A percentile compares a stretch with the other conserved stretches of the same genome.
These are phyloP conservation scores for Schwanniomyces vanrijiae DNA, from an alignment of 805 yeast species.

Conservation along the genomic window DNA sequence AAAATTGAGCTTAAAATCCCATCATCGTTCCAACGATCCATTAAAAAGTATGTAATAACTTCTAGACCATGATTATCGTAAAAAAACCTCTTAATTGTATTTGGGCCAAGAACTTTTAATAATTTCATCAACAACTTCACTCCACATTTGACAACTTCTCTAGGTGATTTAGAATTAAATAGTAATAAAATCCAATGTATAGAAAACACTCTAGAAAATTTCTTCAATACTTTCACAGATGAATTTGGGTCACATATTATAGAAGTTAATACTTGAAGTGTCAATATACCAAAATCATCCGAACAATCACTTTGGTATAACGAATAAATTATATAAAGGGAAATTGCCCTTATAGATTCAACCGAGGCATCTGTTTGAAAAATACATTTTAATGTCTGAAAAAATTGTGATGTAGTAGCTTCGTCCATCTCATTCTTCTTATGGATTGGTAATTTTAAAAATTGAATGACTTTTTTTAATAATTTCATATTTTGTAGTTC, in stretches of 20 bases:
- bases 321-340: slow-evolving; percentile 48
- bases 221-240: slow-evolving; percentile 39
- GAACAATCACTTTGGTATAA: slow-evolving; percentile 44
- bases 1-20: slow-evolving; percentile 42
- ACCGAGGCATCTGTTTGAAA: slow-evolving; percentile 46
- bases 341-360: slow-evolving; percentile 52
- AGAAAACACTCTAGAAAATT: slow-evolving; percentile 53
- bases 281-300: slow-evolving; percentile 34
- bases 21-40: slow-evolving; percentile 50
- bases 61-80: slow-evolving; percentile 50
- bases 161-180: slow-evolving; percentile 33
- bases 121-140: slow-evolving; percentile 50
- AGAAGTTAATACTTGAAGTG: slow-evolving; percentile 31
- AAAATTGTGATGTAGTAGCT: slow-evolving; percentile 15
- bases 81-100: slow-evolving; percentile 49
- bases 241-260: slow-evolving; percentile 42
- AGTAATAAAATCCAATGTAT: slow-evolving; percentile 65
- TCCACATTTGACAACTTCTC: slow-evolving; percentile 38
- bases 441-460: slow-evolving; percentile 37
- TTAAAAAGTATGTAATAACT: slow-evolving; percentile 44
- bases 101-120: slow-evolving; percentile 46
- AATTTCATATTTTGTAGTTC: slow-evolving; percentile 55
- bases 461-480: slow-evolving; percentile 48
- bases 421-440: slow-evolving; percentile 4
- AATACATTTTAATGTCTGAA: slow-evolving; percentile 19